Evolutionary conservation across 306 rosid species (phyloP).

Genomic region (Arachis hypogaea): DNA sequence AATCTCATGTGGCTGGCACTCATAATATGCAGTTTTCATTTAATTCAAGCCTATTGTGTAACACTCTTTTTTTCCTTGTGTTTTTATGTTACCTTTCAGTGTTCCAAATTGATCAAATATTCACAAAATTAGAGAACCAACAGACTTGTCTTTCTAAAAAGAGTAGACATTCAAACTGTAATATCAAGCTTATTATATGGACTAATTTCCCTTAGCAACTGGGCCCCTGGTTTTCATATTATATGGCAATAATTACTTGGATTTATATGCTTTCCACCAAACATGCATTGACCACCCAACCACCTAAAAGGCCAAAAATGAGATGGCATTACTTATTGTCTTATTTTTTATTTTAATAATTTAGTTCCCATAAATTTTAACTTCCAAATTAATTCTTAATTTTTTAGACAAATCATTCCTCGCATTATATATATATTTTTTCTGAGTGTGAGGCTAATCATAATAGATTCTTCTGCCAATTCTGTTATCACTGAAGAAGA

Average conservation of each 20-base stretch:
- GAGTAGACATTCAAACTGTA: neutral
- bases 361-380: too few relatives aligned
- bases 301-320: too few relatives aligned
- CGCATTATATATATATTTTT: too few relatives aligned
- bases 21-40: constrained; percentile 33
- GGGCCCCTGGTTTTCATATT: neutral
- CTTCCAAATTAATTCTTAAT: too few relatives aligned
- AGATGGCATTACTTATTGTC: too few relatives aligned
- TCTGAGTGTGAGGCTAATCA: too few relatives aligned
- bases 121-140: neutral
- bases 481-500: too few relatives aligned
- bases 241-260: neutral
- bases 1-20: constrained; percentile 29
- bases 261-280: neutral
- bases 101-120: neutral
- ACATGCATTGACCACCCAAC: neutral
- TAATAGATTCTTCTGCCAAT: too few relatives aligned
- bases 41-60: neutral
- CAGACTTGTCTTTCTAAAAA: neutral
- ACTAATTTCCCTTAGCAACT: neutral
- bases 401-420: too few relatives aligned
- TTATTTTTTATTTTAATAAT: too few relatives aligned
- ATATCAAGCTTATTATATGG: neutral
- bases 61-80: neutral
- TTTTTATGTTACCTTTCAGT: neutral